Evolutionary conservation across 202 grass and related monocot genomes (phyloP), one percentile per base, ranked within the genome.

Genomic region (Musa balbisiana): DNA sequence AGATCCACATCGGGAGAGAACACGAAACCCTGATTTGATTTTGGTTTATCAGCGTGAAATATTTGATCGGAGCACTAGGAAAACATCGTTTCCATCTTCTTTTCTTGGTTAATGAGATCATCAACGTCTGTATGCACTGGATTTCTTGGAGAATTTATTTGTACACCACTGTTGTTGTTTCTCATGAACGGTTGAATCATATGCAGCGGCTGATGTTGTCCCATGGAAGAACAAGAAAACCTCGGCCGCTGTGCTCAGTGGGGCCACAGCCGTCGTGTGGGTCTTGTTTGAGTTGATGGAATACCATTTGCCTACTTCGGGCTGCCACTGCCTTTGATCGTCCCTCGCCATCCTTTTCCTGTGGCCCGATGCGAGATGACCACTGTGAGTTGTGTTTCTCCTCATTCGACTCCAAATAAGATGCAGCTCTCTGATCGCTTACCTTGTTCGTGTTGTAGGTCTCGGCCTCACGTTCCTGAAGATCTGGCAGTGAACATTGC

Each of bases 241-340:
- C 4, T 77, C 74, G 0, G 74, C 74, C 6, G 49, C 22, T 24
- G 74, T 77, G 11, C 60, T 77, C 17, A 60, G 74, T 16, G 74
- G 60, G 43, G 74, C 74, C 33, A 77, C 74, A 9, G 60, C 74
- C n/a, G 56, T 77, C n/a, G 56, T 77, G 5, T 65, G 74, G 74
- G 43, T 65, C 33, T 21, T 53, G 20, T 77, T 77, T 17, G 74
- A 77, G 74, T 20, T 77, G n/a, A 63, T 77, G 20, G 74, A 77
- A 60, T 77, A 66, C 15, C 60, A 77, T 77, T 60, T 77, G 20
- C 74, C 66, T 49, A 19, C 60, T 52, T 20, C 65, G n/a, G 74
- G 65, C 49, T 76, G 74, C 49, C 74, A 77, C 19, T 52, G n/a
- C 49, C 74, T 77, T 22, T 26, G 66, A 17, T 60, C 65, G 17